Percentiles rank a stretch among this genome's conserved stretches.
Conservation (phyloP, 345 rosid genomes). For the Populus simonii region DNA sequence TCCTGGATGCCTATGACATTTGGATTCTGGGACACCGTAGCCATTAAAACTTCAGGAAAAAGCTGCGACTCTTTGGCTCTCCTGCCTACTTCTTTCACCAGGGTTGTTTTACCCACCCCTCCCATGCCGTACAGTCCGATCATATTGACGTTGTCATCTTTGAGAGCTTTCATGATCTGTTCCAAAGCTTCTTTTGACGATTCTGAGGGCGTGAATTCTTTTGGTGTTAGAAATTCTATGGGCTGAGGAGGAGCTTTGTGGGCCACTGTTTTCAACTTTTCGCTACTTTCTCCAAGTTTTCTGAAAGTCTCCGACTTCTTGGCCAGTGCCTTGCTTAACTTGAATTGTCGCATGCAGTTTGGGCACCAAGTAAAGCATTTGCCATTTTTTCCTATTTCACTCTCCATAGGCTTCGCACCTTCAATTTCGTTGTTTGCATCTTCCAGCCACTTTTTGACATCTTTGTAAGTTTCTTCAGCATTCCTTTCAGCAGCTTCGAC, state of each 20-base stretch:
- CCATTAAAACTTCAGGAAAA: not conserved
- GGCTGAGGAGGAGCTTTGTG: not conserved
- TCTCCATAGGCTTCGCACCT: not conserved
- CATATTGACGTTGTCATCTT: not conserved
- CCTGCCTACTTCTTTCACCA: slow-evolving; percentile 12
- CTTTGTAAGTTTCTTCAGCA: not conserved
- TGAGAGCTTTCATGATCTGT: not conserved
- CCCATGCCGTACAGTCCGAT: slow-evolving; percentile 15
- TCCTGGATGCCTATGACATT: not conserved
- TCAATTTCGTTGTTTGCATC: not conserved
- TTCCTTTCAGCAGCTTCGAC: not conserved
- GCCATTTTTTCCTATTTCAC: not conserved
- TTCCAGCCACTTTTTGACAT: not conserved
- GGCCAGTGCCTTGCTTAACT: not conserved
- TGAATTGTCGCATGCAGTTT: not conserved
- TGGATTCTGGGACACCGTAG: not conserved
- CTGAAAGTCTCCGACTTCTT: not conserved
- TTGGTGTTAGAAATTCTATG: not conserved
- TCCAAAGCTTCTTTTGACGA: not conserved
- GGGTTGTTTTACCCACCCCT: not conserved
- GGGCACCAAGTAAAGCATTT: not conserved
- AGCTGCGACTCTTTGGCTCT: not conserved
- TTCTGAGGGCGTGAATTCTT: not conserved
- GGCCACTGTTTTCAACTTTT: not conserved
- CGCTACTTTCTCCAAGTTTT: not conserved